Conservation (phyloP, 257 asterid genomes). For the Fraxinus americana region DNA sequence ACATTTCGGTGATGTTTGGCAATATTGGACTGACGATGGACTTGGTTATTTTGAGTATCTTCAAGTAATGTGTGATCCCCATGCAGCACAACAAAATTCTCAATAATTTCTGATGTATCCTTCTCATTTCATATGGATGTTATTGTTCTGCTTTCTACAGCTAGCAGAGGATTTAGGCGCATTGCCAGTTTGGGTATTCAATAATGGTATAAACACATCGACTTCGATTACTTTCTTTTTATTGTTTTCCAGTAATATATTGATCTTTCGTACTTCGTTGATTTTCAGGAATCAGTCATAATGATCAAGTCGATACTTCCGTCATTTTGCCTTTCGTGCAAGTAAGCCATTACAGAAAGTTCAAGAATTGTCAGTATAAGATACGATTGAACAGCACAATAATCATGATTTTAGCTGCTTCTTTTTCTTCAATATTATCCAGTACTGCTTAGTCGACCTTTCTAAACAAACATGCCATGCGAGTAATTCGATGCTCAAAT, state of each 20-base stretch:
- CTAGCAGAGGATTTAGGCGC: conserved; percentile 97
- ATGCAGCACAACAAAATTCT: neutral
- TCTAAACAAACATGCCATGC: neutral
- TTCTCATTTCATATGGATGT: conserved; percentile 7
- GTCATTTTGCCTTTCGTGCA: conserved; percentile 68
- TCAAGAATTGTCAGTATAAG: no score
- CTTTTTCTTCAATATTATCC: neutral
- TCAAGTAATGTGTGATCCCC: conserved; percentile 50
- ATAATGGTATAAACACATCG: conserved; percentile 53
- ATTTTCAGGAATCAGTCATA: conserved; percentile 71
- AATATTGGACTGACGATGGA: conserved; percentile 98
- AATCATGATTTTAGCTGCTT: neutral
- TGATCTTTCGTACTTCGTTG: neutral
- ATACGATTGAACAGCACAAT: neutral
- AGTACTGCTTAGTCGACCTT: neutral
- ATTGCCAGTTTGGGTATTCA: conserved; percentile 90
- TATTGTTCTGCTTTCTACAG: conserved; percentile 41
- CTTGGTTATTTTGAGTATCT: conserved; percentile 84
- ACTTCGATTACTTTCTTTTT: neutral
- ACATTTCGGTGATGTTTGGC: conserved; percentile 92
- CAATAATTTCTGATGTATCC: neutral
- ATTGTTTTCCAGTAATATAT: conserved; percentile 7
- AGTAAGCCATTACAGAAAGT: conserved; percentile 39
- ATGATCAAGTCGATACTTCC: conserved; percentile 75
- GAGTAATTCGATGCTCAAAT: neutral